Percentiles rank a stretch among this genome's conserved stretches.
Conservation (phyloP, 345 rosid genomes). For the Jatropha curcas region DNA sequence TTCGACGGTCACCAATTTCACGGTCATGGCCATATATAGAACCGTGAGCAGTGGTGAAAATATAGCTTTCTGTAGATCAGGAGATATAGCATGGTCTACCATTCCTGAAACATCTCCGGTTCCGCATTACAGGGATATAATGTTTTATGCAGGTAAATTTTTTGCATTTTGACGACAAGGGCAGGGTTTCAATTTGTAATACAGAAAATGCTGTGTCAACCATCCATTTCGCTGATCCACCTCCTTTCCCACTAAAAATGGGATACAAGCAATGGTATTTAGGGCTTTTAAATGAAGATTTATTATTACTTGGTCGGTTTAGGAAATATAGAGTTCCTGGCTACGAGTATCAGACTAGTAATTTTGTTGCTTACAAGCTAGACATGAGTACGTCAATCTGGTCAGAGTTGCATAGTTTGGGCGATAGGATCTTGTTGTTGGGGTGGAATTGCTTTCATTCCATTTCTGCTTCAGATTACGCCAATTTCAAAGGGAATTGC, state of each 20-base stretch:
- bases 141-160: background rate
- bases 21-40: constrained; percentile 2
- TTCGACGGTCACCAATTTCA: background rate
- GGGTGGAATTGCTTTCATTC: constrained; percentile 1
- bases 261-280: constrained; percentile 18
- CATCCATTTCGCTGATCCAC: constrained; percentile 5
- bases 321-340: constrained; percentile 2
- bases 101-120: background rate
- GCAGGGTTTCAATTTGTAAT: background rate
- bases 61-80: constrained; percentile 5
- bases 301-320: background rate
- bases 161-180: background rate
- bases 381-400: background rate
- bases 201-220: background rate
- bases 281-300: background rate
- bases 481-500: background rate
- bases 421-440: constrained; percentile 6
- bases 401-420: background rate
- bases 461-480: constrained; percentile 1
- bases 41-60: background rate
- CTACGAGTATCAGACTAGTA: constrained; percentile 8
- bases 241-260: background rate
- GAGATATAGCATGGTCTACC: background rate
- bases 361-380: constrained; percentile 10
- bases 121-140: background rate